Conservation (phyloP, 768 basidiomycete species). For the Phylloporus rhodoxanthus region DNA sequence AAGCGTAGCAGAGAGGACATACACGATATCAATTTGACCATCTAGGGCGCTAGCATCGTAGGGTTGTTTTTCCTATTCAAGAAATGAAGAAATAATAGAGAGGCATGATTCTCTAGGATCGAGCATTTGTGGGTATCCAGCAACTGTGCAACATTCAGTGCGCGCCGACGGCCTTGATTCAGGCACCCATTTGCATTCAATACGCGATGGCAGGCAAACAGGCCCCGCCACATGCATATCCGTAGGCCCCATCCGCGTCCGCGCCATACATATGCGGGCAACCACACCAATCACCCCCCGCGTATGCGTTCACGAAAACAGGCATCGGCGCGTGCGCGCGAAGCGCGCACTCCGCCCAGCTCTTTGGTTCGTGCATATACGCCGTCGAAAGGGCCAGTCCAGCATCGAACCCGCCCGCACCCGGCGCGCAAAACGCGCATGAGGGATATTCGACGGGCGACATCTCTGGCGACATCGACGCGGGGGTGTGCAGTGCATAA, state of each 20-base stretch:
- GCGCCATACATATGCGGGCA: slow-evolving; percentile 16
- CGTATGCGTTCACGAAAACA: slow-evolving; percentile 27
- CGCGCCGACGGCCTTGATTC: slow-evolving; percentile 12
- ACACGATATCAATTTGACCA: not conserved
- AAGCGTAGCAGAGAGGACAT: not conserved
- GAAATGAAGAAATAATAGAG: not conserved
- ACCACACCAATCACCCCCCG: slow-evolving; percentile 17
- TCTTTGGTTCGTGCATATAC: slow-evolving; percentile 22
- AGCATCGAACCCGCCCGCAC: slow-evolving; percentile 7
- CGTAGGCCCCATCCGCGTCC: slow-evolving; percentile 4
- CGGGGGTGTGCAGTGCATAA: slow-evolving; percentile 22
- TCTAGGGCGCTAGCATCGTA: not conserved
- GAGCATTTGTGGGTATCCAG: not conserved
- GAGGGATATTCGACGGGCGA: slow-evolving; percentile 23
- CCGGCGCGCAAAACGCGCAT: slow-evolving; percentile 15
- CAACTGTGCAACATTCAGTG: slow-evolving; percentile 12
- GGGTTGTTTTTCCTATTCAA: not conserved
- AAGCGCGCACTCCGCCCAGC: slow-evolving; percentile 22
- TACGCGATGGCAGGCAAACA: not conserved
- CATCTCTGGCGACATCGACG: slow-evolving; percentile 18
- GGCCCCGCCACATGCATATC: slow-evolving; percentile 10
- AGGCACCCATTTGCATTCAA: not conserved
- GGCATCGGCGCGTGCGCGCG: slow-evolving; percentile 19
- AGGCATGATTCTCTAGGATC: not conserved
- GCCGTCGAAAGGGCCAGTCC: slow-evolving; percentile 9